Conservation (phyloP, 208 protist genomes). For the Leishmania amazonensis region DNA sequence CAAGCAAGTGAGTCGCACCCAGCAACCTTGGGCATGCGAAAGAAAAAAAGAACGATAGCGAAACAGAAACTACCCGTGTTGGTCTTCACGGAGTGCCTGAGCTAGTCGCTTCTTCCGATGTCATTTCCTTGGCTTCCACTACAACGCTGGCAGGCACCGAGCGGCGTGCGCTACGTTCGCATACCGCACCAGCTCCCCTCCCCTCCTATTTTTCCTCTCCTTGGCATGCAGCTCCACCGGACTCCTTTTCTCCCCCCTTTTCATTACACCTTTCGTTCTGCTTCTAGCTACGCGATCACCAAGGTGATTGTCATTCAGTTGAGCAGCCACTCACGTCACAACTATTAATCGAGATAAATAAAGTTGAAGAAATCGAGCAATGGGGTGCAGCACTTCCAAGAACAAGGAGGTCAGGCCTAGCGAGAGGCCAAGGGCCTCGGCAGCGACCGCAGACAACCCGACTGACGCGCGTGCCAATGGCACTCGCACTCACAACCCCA, state of each 20-base stretch:
- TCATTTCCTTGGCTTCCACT: not conserved
- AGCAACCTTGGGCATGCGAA: not conserved
- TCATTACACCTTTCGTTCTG: not conserved
- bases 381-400: constrained; percentile 61
- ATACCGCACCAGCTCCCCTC: not conserved
- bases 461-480: constrained; percentile 2
- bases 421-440: constrained; percentile 3
- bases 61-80: not conserved
- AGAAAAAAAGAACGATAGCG: not conserved
- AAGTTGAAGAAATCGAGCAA: constrained; percentile 23
- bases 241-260: not conserved
- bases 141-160: not conserved
- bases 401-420: constrained; percentile 27
- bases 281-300: not conserved
- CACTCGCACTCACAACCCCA: not conserved
- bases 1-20: not conserved
- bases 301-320: not conserved
- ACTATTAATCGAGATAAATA: not conserved
- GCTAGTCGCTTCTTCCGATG: not conserved
- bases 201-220: not conserved
- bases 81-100: not conserved
- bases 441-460: not conserved
- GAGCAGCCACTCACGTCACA: not conserved
- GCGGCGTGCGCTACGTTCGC: not conserved
- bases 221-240: not conserved